phyloP scores from a whole-genome alignment of 345 rosid genomes.

The Eucalyptus urophylla region DNA sequence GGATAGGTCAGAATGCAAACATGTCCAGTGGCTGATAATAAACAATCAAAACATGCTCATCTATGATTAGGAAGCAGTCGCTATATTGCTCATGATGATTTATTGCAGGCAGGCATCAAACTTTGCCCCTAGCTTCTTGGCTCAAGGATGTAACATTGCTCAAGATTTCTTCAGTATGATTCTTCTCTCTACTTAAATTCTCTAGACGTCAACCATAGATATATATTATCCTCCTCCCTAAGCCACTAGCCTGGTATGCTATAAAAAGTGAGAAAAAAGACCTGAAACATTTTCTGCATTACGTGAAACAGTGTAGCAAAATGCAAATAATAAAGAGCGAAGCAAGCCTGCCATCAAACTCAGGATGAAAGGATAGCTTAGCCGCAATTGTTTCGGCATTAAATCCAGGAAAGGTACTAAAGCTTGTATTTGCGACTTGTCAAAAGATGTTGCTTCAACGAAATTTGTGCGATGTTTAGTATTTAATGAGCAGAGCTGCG shows the following conservation, averaged over 20 bases:
- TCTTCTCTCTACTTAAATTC: background rate
- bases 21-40: background rate
- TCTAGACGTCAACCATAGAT: background rate
- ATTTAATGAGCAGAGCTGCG: background rate
- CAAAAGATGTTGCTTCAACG: constrained; percentile 64
- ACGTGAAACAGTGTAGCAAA: background rate
- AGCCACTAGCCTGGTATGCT: background rate
- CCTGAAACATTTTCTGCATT: background rate
- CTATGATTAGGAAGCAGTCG: background rate
- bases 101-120: background rate
- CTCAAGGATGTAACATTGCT: background rate
- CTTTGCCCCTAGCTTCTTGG: background rate
- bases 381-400: constrained; percentile 23
- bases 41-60: background rate
- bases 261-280: background rate
- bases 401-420: constrained; percentile 35
- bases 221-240: background rate
- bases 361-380: constrained; percentile 11
- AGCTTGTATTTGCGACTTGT: constrained; percentile 36
- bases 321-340: background rate
- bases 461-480: background rate
- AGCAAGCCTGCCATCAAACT: constrained; percentile 34
- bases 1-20: background rate
- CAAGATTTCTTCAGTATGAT: background rate
- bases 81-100: background rate